phyloP scores from a whole-genome alignment of 1,284 basidiomycete species.

The Vanrija pseudolonga region DNA sequence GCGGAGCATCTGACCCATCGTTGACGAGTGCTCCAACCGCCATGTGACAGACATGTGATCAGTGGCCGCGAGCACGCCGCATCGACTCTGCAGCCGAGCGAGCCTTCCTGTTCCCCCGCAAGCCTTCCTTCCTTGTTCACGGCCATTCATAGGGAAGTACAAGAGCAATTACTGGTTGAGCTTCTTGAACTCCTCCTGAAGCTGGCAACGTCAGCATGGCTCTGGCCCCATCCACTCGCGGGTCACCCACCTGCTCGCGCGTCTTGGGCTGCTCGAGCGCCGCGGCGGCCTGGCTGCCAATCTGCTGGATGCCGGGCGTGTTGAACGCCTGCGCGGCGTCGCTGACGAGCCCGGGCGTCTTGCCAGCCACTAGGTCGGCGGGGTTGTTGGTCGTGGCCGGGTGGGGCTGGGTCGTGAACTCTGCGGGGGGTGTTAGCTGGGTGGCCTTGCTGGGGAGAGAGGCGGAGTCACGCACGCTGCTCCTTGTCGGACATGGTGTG shows the following conservation, averaged over 20 bases:
- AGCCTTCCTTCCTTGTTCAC: too few species aligned
- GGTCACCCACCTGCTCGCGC: constrained; percentile 48
- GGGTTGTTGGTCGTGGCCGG: constrained; percentile 51
- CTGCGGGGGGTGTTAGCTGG: constrained; percentile 11
- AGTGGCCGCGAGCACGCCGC: too few species aligned
- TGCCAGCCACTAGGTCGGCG: constrained; percentile 36
- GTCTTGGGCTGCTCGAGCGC: constrained; percentile 47
- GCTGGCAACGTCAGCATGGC: constrained; percentile 2
- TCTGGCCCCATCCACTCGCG: neutral
- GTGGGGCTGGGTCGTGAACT: constrained; percentile 51
- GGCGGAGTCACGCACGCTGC: constrained; percentile 25
- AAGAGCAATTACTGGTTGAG: constrained; percentile 12
- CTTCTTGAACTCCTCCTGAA: constrained; percentile 13
- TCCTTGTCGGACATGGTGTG: constrained; percentile 19
- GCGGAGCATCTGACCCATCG: too few species aligned
- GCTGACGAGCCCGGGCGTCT: constrained; percentile 20
- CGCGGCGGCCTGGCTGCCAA: constrained; percentile 32
- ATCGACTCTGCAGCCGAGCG: too few species aligned
- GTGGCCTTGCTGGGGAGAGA: neutral
- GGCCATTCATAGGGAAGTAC: too few species aligned
- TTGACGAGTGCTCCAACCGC: too few species aligned
- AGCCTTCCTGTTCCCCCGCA: too few species aligned
- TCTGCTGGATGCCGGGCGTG: constrained; percentile 41
- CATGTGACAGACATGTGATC: too few species aligned
- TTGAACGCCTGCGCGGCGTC: constrained; percentile 40